Evolutionary conservation across 129 eudicot species (phyloP).

Genomic region (Gnaphalium uliginosum): DNA sequence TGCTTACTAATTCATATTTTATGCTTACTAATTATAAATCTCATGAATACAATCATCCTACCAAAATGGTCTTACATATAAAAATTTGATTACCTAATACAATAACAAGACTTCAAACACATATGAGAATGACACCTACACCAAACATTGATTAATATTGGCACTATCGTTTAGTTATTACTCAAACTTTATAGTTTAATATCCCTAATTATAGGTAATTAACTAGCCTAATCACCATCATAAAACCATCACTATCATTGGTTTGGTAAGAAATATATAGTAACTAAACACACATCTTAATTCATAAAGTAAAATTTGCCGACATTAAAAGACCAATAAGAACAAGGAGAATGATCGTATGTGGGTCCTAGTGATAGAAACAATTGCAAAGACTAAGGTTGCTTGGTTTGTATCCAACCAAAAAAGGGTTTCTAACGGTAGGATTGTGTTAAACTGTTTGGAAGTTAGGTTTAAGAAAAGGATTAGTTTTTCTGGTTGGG

Average conservation of each 20-base stretch:
- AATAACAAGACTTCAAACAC: conserved; percentile 15
- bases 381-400: conserved; percentile 22
- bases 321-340: conserved; percentile 24
- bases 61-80: too few relatives aligned
- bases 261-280: conserved; percentile 28
- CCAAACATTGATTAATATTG: conserved; percentile 13
- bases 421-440: conserved; percentile 34
- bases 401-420: conserved; percentile 30
- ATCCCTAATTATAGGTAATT: conserved; percentile 22
- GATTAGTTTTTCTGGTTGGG: conserved; percentile 22
- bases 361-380: conserved; percentile 21
- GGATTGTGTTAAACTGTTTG: conserved; percentile 39
- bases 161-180: not conserved
- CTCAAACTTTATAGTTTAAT: not conserved
- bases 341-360: conserved; percentile 20
- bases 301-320: conserved; percentile 27
- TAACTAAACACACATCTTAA: conserved; percentile 13
- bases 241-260: conserved; percentile 27
- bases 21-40: too few relatives aligned
- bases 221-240: conserved; percentile 28
- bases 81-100: not conserved
- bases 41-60: too few relatives aligned
- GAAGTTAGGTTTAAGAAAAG: conserved; percentile 40
- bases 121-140: conserved; percentile 19
- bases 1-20: too few relatives aligned